Base-by-base conservation (phyloP, 352 stramenopile species). In the Discostella stelligera region DNA sequence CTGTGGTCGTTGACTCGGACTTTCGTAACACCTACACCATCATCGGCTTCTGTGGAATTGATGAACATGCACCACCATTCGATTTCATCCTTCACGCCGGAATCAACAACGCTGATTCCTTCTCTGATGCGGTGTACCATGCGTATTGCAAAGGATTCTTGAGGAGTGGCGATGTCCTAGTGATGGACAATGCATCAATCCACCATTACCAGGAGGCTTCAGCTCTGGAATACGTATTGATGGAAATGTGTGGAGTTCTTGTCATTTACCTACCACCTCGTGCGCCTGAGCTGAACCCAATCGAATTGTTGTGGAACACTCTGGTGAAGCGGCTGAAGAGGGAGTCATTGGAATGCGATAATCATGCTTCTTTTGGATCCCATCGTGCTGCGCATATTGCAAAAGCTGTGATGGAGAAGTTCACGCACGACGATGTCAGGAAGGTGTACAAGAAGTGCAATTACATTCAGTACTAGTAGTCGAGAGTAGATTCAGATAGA, bases 1-100 rank as follows among this genome's bases (percentile, higher is more conserved):
- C 41, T 16, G 44, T 72, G 8, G n/a, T 18, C 18, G 52, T 56
- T 18, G 37, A 18, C 37, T 46, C 32, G 21, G 65, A 72, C 44
- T 72, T 62, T 11, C 18, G 50, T 20, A 72, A 64, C 20, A 65
- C 39, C 10, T 71, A 71, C 37, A n/a, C 30, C 11, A 63, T 62
- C 14, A 64, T 32, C 7, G 52, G 52, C 23, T 46, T 64, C 20
- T 72, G 65, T 56, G 32, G 52, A 32, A 72, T 72, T 48, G 39
- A 56, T 48, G 5, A 10, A 3, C 37, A 16, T 16, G 8, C 21
- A 13, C 18, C 30, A 58, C 65, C 65, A 18, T 23, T 72, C 7
- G 53, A 20, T 16, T 72, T 23, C 7, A 71, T 39, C 14, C 44
- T 71, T 52, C 32, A 63, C 18, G 18, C 60, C 14, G 30, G 20